Evolutionary conservation across 1,139 yeast species (phyloP).

Genomic region (Eremothecium cymbalariae): DNA sequence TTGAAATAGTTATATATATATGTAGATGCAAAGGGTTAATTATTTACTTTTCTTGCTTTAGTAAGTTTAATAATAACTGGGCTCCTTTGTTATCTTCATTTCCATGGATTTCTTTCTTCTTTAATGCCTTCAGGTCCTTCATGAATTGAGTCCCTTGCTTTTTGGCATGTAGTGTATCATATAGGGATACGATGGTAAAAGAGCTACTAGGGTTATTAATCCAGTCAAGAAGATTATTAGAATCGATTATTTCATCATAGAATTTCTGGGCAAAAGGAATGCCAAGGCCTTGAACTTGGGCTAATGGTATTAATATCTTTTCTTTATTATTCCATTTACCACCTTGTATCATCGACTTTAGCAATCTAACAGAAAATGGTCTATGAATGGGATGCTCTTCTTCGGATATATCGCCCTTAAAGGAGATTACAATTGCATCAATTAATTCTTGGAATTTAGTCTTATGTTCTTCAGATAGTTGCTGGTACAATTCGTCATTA

Average conservation of each 20-base stretch:
- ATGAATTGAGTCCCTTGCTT: conserved; percentile 39
- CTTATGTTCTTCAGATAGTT: conserved; percentile 38
- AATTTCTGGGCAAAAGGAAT: conserved; percentile 51
- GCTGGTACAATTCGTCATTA: conserved; percentile 44
- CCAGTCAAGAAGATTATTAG: conserved; percentile 55
- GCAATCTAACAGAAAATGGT: conserved; percentile 68
- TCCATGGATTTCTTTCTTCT: conserved; percentile 36
- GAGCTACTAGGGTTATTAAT: conserved; percentile 64
- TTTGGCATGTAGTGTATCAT: conserved; percentile 42
- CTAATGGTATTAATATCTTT: conserved; percentile 39
- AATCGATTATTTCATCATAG: conserved; percentile 43
- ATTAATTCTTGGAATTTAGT: conserved; percentile 44
- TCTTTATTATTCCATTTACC: conserved; percentile 65
- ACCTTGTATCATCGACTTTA: conserved; percentile 78
- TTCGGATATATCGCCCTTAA: conserved; percentile 59
- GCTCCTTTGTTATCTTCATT: conserved; percentile 73
- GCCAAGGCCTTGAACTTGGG: conserved; percentile 49
- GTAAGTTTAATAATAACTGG: conserved; percentile 47
- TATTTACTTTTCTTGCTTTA: conserved; percentile 11
- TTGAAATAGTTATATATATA: not conserved
- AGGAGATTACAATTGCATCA: conserved; percentile 47
- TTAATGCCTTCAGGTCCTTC: conserved; percentile 46
- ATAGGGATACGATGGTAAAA: conserved; percentile 67
- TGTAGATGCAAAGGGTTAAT: not conserved
- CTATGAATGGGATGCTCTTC: conserved; percentile 63